Evolutionary conservation across 164 flowering plant genomes (phyloP), one percentile per base, ranked within the genome.

Genomic region (Berberis thunbergii): DNA sequence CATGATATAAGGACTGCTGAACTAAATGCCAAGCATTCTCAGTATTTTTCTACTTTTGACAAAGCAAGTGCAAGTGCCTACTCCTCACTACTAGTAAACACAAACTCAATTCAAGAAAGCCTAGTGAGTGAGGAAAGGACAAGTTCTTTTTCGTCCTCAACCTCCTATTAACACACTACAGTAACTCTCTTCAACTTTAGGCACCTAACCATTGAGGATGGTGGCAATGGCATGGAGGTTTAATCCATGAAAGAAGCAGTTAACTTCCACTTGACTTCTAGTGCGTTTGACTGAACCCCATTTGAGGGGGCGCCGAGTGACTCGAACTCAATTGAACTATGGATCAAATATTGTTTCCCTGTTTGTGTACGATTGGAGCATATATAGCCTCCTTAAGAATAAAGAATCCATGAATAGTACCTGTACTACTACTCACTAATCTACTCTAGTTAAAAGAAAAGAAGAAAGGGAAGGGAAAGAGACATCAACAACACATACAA

Each of bases 401-500:
- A 41, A 62, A 56, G 70, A 60, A 60, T 54, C 38, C 13, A 43
- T 38, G 43, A 63, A 54, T 43, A 61, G 43, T 26, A 40, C 50
- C 41, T 59, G 60, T 45, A 41, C 9, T 57, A 57, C 12, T 26
- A 26, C 26, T 26, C 26, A 26, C 26, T 26, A 26, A 26, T 26
- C 26, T 26, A 26, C 26, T 26, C 12, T 40, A 57, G 67, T 64
- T 53, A 69, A 64, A 49, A 45, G 13, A 67, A 54, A 46, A 50
- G 46, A 62, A 46, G 68, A 42, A 57, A 45, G 39, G 39, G 60
- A 62, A 10, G 41, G 39, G 61, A 68, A 60, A 60, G 54, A 56
- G 72, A 65, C 67, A 57, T 49, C 59, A 63, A 60, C 59, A 63
- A 42, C 26, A 26, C 26, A 26, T 50, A 54, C 42, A 60, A 70